A percentile compares a stretch with the other conserved stretches of the same genome.
Evolutionary conservation across 345 rosid species (phyloP).

Genomic region (Rubroshorea leprosula): DNA sequence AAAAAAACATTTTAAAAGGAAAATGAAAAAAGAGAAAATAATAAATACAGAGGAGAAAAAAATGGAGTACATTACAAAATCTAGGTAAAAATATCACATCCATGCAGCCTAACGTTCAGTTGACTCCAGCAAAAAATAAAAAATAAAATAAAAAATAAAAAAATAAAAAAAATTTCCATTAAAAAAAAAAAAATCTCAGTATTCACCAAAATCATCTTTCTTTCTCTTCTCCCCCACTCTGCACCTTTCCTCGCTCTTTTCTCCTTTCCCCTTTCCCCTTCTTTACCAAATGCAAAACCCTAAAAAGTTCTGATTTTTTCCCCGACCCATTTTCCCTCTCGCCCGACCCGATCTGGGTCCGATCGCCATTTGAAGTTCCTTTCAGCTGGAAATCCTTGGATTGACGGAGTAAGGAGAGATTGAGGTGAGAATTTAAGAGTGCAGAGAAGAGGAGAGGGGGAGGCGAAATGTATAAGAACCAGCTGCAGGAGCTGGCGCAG

Average conservation of each 20-base stretch:
- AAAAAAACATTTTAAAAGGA: no score
- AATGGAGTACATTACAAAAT: background rate
- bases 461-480: slow-evolving; percentile 92
- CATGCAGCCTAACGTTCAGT: slow-evolving; percentile 77
- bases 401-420: background rate
- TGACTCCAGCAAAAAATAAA: slow-evolving; percentile 37
- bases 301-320: slow-evolving; percentile 24
- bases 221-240: background rate
- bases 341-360: slow-evolving; percentile 22
- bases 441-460: no score
- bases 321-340: slow-evolving; percentile 20
- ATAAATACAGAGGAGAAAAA: background rate
- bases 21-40: background rate
- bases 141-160: background rate
- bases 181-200: background rate
- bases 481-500: slow-evolving; percentile 99
- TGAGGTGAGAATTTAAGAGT: background rate
- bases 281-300: slow-evolving; percentile 29
- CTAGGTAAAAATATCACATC: slow-evolving; percentile 29
- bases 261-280: background rate
- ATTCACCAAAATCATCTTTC: slow-evolving; percentile 1
- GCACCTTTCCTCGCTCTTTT: slow-evolving; percentile 4
- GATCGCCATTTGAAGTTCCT: slow-evolving; percentile 12
- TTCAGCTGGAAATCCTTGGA: no score
- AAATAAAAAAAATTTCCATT: slow-evolving; percentile 11